Conservation (phyloP, 83 land plant genomes). For the Picea abies region DNA sequence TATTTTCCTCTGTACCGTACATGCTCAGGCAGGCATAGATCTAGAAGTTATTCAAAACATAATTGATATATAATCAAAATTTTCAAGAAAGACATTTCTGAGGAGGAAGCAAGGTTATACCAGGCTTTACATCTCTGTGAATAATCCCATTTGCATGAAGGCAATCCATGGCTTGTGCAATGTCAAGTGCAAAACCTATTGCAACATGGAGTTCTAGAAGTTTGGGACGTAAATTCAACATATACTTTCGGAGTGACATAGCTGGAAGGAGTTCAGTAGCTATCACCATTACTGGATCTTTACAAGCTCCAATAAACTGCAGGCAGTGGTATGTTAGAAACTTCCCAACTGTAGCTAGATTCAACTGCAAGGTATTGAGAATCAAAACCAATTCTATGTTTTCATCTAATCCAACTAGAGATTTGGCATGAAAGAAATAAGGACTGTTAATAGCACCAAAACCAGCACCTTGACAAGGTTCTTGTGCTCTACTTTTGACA, state of each 20-base stretch:
- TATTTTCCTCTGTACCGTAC: too few species aligned
- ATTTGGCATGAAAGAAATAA: too few species aligned
- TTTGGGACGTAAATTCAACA: constrained; percentile 50
- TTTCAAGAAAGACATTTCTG: too few species aligned
- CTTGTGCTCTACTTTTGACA: constrained; percentile 72
- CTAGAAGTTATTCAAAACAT: too few species aligned
- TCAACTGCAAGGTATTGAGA: too few species aligned
- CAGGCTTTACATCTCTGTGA: constrained; percentile 81
- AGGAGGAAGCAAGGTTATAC: constrained; percentile 25
- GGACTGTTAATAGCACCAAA: too few species aligned
- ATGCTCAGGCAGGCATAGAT: too few species aligned
- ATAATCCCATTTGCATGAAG: constrained; percentile 84
- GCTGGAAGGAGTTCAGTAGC: constrained; percentile 73
- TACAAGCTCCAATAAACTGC: constrained; percentile 87
- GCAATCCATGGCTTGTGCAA: constrained; percentile 80
- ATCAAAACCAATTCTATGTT: too few species aligned
- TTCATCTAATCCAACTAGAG: too few species aligned
- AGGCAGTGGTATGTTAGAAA: not conserved
- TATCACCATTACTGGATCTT: constrained; percentile 73
- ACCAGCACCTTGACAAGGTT: constrained; percentile 69
- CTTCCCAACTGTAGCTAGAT: too few species aligned
- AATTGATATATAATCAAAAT: too few species aligned
- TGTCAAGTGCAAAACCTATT: constrained; percentile 64
- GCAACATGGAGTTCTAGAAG: constrained; percentile 55
- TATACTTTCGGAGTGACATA: constrained; percentile 64